A percentile compares a stretch with the other conserved stretches of the same genome.
phyloP scores from a whole-genome alignment of 164 flowering plant species.

The Vitis amurensis region DNA sequence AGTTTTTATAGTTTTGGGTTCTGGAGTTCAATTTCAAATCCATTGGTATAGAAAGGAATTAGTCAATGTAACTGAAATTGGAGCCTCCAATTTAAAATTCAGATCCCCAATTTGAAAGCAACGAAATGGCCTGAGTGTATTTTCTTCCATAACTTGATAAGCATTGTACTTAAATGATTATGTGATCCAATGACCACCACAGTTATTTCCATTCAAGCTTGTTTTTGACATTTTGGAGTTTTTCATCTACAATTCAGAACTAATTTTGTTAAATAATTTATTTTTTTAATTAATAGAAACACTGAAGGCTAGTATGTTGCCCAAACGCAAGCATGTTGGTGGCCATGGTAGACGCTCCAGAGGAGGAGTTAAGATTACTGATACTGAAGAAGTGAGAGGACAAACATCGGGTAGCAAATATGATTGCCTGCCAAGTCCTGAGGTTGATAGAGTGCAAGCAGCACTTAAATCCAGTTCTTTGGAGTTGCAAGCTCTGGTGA shows the following conservation, averaged over 20 bases:
- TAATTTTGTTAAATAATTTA: background rate
- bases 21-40: no score
- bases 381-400: conserved; percentile 18
- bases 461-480: conserved; percentile 47
- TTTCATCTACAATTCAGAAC: background rate
- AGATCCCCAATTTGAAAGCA: no score
- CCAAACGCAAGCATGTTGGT: conserved; percentile 24
- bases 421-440: conserved; percentile 27
- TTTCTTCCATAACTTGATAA: no score
- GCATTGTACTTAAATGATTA: no score
- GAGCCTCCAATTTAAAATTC: no score
- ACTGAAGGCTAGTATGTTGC: conserved; percentile 2
- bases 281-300: conserved; percentile 13
- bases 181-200: background rate
- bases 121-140: no score
- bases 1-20: no score
- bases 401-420: conserved; percentile 13
- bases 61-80: no score
- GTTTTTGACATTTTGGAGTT: background rate
- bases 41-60: no score
- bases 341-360: conserved; percentile 14
- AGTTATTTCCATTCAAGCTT: background rate
- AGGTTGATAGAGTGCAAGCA: conserved; percentile 39
- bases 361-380: conserved; percentile 34
- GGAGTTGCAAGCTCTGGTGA: conserved; percentile 49